Base-by-base conservation (phyloP, 139 green algal species). In the Pleodorina starrii region DNA sequence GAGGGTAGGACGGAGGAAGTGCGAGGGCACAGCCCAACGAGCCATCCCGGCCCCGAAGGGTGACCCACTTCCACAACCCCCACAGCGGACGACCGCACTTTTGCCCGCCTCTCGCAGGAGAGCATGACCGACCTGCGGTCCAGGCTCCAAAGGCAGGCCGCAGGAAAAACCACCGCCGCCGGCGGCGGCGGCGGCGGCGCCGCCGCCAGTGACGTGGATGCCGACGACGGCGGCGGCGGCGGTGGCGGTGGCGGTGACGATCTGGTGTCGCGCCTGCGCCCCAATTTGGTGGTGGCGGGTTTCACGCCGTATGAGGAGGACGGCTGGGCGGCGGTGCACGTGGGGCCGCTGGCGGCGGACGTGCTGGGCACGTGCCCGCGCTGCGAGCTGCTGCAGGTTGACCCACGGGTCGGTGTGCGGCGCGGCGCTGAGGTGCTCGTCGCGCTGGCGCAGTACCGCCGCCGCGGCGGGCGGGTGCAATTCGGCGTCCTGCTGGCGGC, bases 281-380 rank as follows among this genome's bases (percentile, higher is more conserved):
- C 96, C 42, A 98, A 98, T 86, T 60, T 98, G 9, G 91, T 98
- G n/a, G 89, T 97, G 4, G 5, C 46, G 7, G 90, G 84, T 1
- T 79, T 95, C 35, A 25, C 46, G 29, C 57, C 95, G 0, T 98
- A 95, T 74, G 88, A 42, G 4, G 95, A 97, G 78, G 95, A 98
- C 63, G 23, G 23, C 10, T 98, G 95, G 96, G 0, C 5, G 0
- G 12, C 10, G 21, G 59, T 97, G 35, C 16, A 54, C 69, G 82
- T 90, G 14, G 89, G 86, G 6, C 32, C 63, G 19, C 29, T 90
- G 27, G 19, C 1, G 32, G 59, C 71, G 29, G 40, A 84, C 10
- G 88, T 93, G 71, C 85, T 94, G 59, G 91, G 91, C 59, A 89
- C 79, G 3, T 94, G 91, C 51, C 91, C 91, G 46, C 85, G 91